Conservation (phyloP, 805 yeast species). For the Diddensiella caesifluorescens region DNA sequence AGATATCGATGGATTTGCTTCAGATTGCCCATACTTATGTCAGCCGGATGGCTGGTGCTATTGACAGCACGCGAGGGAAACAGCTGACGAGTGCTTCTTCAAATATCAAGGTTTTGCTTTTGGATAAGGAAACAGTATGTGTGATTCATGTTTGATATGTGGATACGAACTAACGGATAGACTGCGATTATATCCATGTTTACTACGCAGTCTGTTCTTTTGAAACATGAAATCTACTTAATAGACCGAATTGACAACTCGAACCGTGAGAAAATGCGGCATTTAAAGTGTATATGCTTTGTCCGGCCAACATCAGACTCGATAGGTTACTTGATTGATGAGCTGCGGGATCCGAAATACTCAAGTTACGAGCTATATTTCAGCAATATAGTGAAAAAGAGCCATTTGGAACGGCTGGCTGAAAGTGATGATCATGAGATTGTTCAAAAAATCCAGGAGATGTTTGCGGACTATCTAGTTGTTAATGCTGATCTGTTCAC, state of each 20-base stretch:
- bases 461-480: conserved; percentile 78
- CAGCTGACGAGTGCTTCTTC: conserved; percentile 26
- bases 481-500: conserved; percentile 68
- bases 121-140: conserved; percentile 62
- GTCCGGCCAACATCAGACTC: conserved; percentile 67
- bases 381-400: conserved; percentile 68
- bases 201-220: conserved; percentile 78
- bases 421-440: conserved; percentile 85
- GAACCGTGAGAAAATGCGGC: conserved; percentile 65
- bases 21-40: conserved; percentile 36
- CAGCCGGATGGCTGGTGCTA: conserved; percentile 30
- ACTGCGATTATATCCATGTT: conserved; percentile 82
- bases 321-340: conserved; percentile 54
- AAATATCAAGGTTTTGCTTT: conserved; percentile 63
- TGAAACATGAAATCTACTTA: conserved; percentile 78
- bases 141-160: background rate
- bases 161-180: conserved; percentile 14
- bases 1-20: conserved; percentile 39
- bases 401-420: conserved; percentile 79
- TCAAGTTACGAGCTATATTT: conserved; percentile 70
- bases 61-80: conserved; percentile 7
- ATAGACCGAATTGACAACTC: conserved; percentile 64
- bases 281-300: conserved; percentile 74
- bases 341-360: conserved; percentile 74
- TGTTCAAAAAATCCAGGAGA: conserved; percentile 68